Percentiles rank a stretch among this genome's conserved stretches.
Conservation (phyloP, 306 rosid species). For the Astragalus membranaceus region DNA sequence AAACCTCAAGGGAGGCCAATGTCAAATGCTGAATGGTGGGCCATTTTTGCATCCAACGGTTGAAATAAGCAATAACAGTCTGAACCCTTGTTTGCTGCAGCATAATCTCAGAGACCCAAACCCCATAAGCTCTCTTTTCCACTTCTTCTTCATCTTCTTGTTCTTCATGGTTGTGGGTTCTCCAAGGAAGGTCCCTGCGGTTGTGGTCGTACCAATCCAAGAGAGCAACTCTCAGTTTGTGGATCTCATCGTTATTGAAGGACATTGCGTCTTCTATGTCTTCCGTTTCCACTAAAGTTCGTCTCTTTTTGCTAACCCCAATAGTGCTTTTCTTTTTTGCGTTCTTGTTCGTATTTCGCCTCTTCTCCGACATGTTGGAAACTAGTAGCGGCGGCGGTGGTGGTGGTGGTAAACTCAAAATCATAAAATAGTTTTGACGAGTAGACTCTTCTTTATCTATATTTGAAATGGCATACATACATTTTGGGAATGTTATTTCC, state of each 20-base stretch:
- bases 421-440: not conserved
- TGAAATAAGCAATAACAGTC: constrained; percentile 63
- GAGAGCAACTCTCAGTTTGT: constrained; percentile 38
- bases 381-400: not conserved
- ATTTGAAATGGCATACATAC: no score
- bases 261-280: constrained; percentile 57
- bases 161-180: constrained; percentile 22
- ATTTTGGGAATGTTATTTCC: no score
- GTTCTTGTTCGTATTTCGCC: not conserved
- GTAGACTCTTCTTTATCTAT: not conserved
- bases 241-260: constrained; percentile 44
- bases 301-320: constrained; percentile 3
- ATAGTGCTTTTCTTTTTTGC: not conserved
- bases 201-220: constrained; percentile 71
- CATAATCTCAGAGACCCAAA: constrained; percentile 94
- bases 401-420: not conserved
- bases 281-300: constrained; percentile 13
- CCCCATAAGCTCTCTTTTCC: constrained; percentile 59
- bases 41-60: constrained; percentile 83
- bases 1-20: constrained; percentile 74
- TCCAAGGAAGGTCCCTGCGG: constrained; percentile 85
- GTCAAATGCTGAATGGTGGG: constrained; percentile 71
- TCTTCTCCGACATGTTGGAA: constrained; percentile 30
- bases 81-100: constrained; percentile 88
- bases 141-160: constrained; percentile 8